Base-by-base conservation (phyloP, 257 asterid genomes). In the Petunia axillaris region DNA sequence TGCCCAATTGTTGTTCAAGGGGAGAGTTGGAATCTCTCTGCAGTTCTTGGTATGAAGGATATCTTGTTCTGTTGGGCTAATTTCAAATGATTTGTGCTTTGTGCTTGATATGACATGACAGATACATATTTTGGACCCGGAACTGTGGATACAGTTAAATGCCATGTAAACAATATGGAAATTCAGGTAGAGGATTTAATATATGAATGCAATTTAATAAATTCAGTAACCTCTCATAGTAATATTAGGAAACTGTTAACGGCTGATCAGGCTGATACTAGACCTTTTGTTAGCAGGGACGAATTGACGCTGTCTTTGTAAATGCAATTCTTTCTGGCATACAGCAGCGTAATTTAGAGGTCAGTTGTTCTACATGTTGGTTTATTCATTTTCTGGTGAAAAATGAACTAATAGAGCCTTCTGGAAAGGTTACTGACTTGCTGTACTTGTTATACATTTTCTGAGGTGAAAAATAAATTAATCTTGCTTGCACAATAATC, bases 261-360 rank as follows among this genome's bases (percentile, higher is more conserved):
- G 3, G 78, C 41, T 73, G 40, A 73, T 73, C 13, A 36, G 78
- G 62, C 60, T 73, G 63, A 50, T 73, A 36, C 13, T 36, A 46
- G 78, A 48, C 73, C 2, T 60, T 59, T 57, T 78, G 35, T 79
- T 82, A 75, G 71, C 81, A 95, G 97, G 95, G 88, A 70, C 94
- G 65, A 73, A 86, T 93, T 81, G 98, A 96, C 85, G 99, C 98
- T 48, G 50, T 96, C 55, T 96, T 93, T 87, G 99, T 96, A 41
- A 96, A 96, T 87, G 91, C 97, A 77, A 90, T 87, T 78, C 97
- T 96, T 64, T 81, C 88, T 64, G 97, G 97, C 63, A 76, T 90
- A 82, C 99, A 96, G 88, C 99, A 94, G 81, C 83, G 99, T 78
- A 96, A 96, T 88, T 88, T 96, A 82, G 99, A 91, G 91, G 98